Percentiles rank a stretch among this genome's conserved stretches.
These are phyloP conservation scores for Heteromeles arbutifolia DNA, from an alignment of 306 rosid genomes.

Conservation along the genomic window DNA sequence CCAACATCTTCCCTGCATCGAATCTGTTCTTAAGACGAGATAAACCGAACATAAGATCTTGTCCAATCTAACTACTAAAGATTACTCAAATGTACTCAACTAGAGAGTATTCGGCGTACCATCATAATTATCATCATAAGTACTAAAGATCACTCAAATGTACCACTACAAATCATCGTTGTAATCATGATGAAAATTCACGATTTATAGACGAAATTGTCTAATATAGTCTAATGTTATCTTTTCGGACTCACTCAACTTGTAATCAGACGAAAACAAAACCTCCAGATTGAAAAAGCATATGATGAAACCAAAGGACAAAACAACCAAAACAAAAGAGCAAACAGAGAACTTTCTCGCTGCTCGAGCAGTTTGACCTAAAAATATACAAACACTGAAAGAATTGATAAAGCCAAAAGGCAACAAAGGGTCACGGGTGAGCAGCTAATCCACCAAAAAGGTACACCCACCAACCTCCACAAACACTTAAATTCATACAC, in stretches of 20 bases:
- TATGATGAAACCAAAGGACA: background rate
- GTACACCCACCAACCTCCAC: background rate
- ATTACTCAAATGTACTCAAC: background rate
- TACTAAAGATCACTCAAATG: background rate
- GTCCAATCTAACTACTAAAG: background rate
- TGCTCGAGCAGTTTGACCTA: background rate
- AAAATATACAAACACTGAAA: background rate
- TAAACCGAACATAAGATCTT: background rate
- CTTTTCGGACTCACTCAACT: background rate
- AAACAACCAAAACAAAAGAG: background rate
- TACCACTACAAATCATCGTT: background rate
- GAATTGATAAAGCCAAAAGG: background rate
- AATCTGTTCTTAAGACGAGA: conserved; percentile 44
- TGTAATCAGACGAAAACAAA: background rate
- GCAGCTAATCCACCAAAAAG: background rate
- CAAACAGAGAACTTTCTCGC: background rate
- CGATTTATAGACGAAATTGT: background rate
- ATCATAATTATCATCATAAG: background rate
- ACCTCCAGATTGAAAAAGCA: background rate
- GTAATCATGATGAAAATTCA: background rate
- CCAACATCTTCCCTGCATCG: conserved; percentile 67
- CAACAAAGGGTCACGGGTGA: conserved; percentile 9
- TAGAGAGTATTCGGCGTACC: background rate
- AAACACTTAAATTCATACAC: background rate
- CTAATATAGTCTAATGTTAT: background rate